Percentiles rank a stretch among this genome's conserved stretches.
Evolutionary conservation across 352 stramenopile genomes (phyloP).

Genomic region (Phytophthora chlamydospora): DNA sequence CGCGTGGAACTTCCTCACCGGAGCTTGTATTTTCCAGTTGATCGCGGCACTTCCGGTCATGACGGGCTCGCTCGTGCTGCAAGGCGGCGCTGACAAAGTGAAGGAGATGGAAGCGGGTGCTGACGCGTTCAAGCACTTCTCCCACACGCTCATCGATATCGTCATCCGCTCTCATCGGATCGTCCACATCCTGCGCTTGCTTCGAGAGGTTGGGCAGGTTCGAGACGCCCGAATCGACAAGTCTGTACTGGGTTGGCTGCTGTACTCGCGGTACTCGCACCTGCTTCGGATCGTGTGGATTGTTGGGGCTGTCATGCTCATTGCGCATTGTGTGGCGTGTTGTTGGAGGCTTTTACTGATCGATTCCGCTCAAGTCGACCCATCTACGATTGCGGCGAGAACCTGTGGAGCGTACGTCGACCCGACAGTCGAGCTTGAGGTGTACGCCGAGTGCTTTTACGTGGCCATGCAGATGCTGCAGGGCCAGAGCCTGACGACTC

Average conservation of each 20-base stretch:
- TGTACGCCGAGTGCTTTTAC: constrained; percentile 48
- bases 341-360: constrained; percentile 43
- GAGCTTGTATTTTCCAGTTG: constrained; percentile 21
- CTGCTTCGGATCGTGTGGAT: constrained; percentile 48
- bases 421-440: constrained; percentile 18
- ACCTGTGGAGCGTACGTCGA: constrained; percentile 25
- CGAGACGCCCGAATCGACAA: constrained; percentile 35
- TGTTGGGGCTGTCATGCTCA: constrained; percentile 43
- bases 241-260: constrained; percentile 43
- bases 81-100: background rate
- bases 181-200: constrained; percentile 38
- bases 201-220: constrained; percentile 29
- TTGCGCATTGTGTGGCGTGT: constrained; percentile 60
- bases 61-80: constrained; percentile 1
- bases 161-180: constrained; percentile 31
- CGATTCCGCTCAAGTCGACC: constrained; percentile 1
- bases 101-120: background rate
- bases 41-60: constrained; percentile 16
- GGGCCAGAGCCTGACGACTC: constrained; percentile 41
- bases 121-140: constrained; percentile 19
- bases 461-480: constrained; percentile 46
- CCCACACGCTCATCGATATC: constrained; percentile 26
- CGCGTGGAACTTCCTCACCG: constrained; percentile 41
- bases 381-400: constrained; percentile 6
- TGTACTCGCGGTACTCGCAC: constrained; percentile 59